Conservation (phyloP, 2,329 filamentous ascomycete genomes). For the Cladosporium sphaerospermum region DNA sequence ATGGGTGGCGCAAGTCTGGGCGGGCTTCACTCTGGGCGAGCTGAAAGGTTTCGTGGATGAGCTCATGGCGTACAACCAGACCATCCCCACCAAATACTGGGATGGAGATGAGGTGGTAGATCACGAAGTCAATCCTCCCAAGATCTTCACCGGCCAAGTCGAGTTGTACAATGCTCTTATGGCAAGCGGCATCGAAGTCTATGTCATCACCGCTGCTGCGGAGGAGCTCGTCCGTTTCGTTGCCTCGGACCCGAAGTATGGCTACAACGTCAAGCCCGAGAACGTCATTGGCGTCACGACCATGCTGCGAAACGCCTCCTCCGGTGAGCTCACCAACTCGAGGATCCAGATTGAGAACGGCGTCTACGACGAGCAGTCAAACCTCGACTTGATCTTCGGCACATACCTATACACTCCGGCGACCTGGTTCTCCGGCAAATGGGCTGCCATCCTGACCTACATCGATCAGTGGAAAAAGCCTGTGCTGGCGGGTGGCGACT, state of each 20-base stretch:
- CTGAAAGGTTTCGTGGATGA: slow-evolving; percentile 44
- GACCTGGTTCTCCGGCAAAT: slow-evolving; percentile 42
- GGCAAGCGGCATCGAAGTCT: slow-evolving; percentile 40
- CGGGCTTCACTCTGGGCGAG: slow-evolving; percentile 39
- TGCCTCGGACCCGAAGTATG: slow-evolving; percentile 40
- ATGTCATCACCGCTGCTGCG: slow-evolving; percentile 38
- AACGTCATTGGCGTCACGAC: slow-evolving; percentile 42
- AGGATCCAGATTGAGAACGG: slow-evolving; percentile 38
- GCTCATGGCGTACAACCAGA: slow-evolving; percentile 39
- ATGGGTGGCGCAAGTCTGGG: slow-evolving; percentile 39
- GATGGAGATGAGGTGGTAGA: slow-evolving; percentile 29
- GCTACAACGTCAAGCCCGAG: slow-evolving; percentile 41
- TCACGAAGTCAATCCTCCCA: slow-evolving; percentile 31
- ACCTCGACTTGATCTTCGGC: slow-evolving; percentile 37
- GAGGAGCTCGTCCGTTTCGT: slow-evolving; percentile 45
- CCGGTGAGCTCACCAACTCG: slow-evolving; percentile 23
- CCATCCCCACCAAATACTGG: slow-evolving; percentile 34
- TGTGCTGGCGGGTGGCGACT: slow-evolving; percentile 39
- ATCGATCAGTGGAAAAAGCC: slow-evolving; percentile 41
- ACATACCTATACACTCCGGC: slow-evolving; percentile 41
- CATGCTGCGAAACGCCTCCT: slow-evolving; percentile 30
- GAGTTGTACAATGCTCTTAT: slow-evolving; percentile 42
- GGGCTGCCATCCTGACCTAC: slow-evolving; percentile 34
- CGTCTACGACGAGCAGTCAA: slow-evolving; percentile 31
- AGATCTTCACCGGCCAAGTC: slow-evolving; percentile 36